Evolutionary conservation across 2,329 filamentous ascomycete species (phyloP), one percentile per base, ranked within the genome.

Genomic region (Penicillium olsonii): DNA sequence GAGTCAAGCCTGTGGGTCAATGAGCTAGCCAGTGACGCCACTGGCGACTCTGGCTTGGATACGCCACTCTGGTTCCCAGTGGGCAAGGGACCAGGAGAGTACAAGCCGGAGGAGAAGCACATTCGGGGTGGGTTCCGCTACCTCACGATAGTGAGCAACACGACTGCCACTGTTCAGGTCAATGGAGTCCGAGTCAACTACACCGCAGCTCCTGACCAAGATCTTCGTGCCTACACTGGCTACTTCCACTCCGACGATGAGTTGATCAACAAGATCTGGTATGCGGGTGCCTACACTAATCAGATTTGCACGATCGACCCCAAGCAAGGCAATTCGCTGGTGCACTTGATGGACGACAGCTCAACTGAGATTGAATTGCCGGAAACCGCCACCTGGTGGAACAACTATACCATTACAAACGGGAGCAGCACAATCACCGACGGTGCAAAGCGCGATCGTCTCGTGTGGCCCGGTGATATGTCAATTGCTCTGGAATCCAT

Each of bases 381-480:
- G 0, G 37, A 57, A 14, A 59, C 52, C 2, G 56, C 58, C 17
- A 53, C 56, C 6, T 71, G 65, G 68, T 65, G 61, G 11, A 69
- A 60, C 29, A 69, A 69, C 49, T 50, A 56, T 19, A 62, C 58
- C 3, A 58, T 68, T 52, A 19, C 66, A 50, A 50, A 63, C 60
- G 56, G 68, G 39, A 54, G 59, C 49, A 68, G 62, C 7, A 68
- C 67, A 2, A 61, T 73, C 38, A 67, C 70, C 4, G 72, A 75
- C 52, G 70, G 71, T 4, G 71, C 68, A 11, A 73, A 75, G 42
- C 63, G 72, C 2, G 72, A 75, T 50, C 63, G 71, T 2, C 65
- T 71, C 1, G 78, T 85, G 2, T 85, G 82, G 81, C 77, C 82
- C 10, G 83, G 83, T 1, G 83, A 86, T 59, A 81, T 85, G 72